Evolutionary conservation across 2,329 filamentous ascomycete species (phyloP).

Genomic region (Grosmannia clavigera): DNA sequence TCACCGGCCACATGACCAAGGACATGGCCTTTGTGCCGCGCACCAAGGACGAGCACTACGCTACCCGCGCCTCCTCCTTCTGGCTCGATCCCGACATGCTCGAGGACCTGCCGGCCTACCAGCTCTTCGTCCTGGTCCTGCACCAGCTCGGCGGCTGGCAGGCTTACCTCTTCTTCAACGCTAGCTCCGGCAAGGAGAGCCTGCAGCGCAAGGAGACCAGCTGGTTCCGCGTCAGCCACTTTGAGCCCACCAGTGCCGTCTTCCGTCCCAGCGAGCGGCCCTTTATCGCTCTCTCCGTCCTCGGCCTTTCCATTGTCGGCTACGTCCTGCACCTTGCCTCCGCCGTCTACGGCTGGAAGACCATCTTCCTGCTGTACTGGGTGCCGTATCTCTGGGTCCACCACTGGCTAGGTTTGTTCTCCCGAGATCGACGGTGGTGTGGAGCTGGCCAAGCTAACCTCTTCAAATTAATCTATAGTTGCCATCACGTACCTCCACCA

Average conservation of each 20-base stretch:
- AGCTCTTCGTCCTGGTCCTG: constrained; percentile 39
- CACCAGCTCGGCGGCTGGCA: constrained; percentile 93
- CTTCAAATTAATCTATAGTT: constrained; percentile 36
- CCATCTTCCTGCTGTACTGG: constrained; percentile 89
- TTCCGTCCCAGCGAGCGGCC: constrained; percentile 87
- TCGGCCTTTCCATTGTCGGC: constrained; percentile 58
- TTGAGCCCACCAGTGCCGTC: constrained; percentile 74
- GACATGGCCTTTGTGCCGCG: constrained; percentile 98
- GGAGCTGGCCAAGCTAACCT: not conserved
- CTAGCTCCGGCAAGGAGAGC: constrained; percentile 88
- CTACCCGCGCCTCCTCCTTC: constrained; percentile 88
- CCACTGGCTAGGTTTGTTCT: constrained; percentile 85
- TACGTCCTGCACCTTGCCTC: constrained; percentile 55
- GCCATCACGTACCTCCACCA: constrained; percentile 96
- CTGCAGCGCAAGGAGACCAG: constrained; percentile 81
- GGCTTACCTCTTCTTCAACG: constrained; percentile 79
- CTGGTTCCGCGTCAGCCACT: constrained; percentile 78
- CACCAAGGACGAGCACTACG: constrained; percentile 66
- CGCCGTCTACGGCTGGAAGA: constrained; percentile 68
- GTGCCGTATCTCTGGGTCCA: constrained; percentile 95
- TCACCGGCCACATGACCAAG: constrained; percentile 89
- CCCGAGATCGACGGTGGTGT: not conserved
- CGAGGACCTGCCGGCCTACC: constrained; percentile 46
- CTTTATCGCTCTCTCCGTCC: constrained; percentile 73
- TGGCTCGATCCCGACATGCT: constrained; percentile 62